Base-by-base conservation (phyloP, 331 rosid species). In the Quercus phellos region DNA sequence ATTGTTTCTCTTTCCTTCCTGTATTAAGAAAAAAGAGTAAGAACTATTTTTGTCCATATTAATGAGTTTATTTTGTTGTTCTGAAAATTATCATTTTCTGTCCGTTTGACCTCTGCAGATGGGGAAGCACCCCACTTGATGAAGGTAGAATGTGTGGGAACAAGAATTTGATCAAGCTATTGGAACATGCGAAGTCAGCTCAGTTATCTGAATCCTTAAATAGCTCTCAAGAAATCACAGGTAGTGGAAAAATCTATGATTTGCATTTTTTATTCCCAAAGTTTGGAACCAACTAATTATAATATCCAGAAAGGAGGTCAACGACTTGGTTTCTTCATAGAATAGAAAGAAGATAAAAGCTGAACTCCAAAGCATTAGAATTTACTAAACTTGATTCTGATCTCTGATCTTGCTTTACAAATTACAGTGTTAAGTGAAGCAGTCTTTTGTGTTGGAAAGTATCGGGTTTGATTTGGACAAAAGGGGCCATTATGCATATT, bases 41-140 rank as follows among this genome's bases (percentile, higher is more conserved):
- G 59, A 55, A 56, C 38, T 73, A 43, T 4, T 74, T 11, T 10
- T 26, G 7, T 32, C 26, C 24, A 30, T 13, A 66, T 21, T 32
- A 46, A 18, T 66, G n/a, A 32, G 22, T 29, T 34, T 58, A 73
- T 42, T 30, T 72, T 63, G 53, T 68, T 55, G 17, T 50, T 70
- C 70, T 42, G 4, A 35, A 19, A 9, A 4, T 16, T 68, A 10
- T 68, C 55, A 42, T 10, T 6, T 63, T 29, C 7, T 76, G 79
- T 43, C 54, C 6, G 32, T 69, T 77, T 74, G 12, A 32, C 35
- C 51, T 17, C 55, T 81, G 56, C 87, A 95, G 99, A 86, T 90
- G 99, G 98, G 99, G 99, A 84, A 93, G 91, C 76, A 93, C 98
- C 70, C 98, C 99, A 5, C 76, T 95, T 51, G 94, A 90, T 85